Evolutionary conservation across 2,329 filamentous ascomycete genomes (phyloP), one percentile per base, ranked within the genome.

Genomic region (Beauveria medogensis): DNA sequence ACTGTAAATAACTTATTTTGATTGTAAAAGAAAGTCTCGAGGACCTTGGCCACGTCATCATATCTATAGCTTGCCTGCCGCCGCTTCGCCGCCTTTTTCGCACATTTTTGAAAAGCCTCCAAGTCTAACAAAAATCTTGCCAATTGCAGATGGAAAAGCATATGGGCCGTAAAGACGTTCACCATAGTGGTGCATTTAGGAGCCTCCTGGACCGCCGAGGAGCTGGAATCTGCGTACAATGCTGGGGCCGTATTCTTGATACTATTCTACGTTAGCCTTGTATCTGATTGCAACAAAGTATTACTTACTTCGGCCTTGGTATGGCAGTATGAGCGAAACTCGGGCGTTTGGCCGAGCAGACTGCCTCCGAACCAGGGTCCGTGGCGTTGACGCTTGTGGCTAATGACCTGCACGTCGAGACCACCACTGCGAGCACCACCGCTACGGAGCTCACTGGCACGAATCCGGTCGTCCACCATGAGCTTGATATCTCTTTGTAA

Each of bases 321-420:
- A 77, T 99, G 95, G 80, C 94, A 99, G 79, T 97, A 99, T 72
- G 92, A 97, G 74, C 91, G 86, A 82, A 99, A 99, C 76, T 99
- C 95, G 5, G 95, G 93, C 7, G 94, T 99, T 80, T 97, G 93
- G 60, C 93, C 95, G 63, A 99, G 81, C 77, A 99, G 81, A 78
- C 91, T 96, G 68, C 94, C 94, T 74, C 94, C 94, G 73, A 99
- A 99, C 94, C 94, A 99, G 37, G 94, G 94, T 20, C 94, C 94
- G 73, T 99, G 93, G 71, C 93, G 83, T 82, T 99, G 94, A 73
- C 94, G 84, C 83, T 96, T 97, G 81, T 99, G 94, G 52, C 92
- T 91, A 67, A 99, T 95, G 67, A 99, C 94, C 72, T 96, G 92
- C 40, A 99, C 94, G 60, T 99, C 95, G 67, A 99, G 78, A 65